Evolutionary conservation across 441 rosid genomes (phyloP).

Genomic region (Croton laevigatus): DNA sequence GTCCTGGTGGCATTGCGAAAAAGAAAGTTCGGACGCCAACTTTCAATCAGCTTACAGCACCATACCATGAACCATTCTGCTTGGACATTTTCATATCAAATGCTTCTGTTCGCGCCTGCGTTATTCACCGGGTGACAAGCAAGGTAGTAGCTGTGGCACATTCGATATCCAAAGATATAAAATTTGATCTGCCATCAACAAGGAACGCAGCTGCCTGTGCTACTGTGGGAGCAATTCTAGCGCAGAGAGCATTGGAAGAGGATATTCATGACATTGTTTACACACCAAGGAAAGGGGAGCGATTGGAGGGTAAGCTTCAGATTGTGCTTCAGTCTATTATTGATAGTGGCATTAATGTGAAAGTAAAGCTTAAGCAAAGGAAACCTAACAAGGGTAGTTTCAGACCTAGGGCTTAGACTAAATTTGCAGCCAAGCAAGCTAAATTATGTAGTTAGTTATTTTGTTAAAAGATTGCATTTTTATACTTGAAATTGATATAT

Average conservation of each 20-base stretch:
- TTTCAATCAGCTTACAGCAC: constrained; percentile 83
- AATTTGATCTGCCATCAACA: constrained; percentile 68
- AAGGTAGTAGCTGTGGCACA: constrained; percentile 85
- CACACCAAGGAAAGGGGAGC: constrained; percentile 82
- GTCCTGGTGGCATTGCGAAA: constrained; percentile 25
- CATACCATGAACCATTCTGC: constrained; percentile 84
- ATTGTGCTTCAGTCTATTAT: constrained; percentile 69
- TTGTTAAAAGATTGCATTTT: not conserved
- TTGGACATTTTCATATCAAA: constrained; percentile 76
- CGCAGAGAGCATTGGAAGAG: constrained; percentile 73
- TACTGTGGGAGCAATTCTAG: constrained; percentile 66
- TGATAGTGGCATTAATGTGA: constrained; percentile 69
- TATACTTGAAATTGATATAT: not conserved
- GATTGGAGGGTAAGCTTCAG: constrained; percentile 71
- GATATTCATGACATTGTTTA: constrained; percentile 70
- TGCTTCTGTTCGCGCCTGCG: constrained; percentile 81
- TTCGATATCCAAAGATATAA: constrained; percentile 83
- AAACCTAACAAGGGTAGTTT: constrained; percentile 31
- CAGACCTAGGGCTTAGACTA: constrained; percentile 8
- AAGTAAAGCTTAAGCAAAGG: constrained; percentile 81
- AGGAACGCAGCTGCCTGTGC: constrained; percentile 62
- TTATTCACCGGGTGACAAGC: constrained; percentile 79
- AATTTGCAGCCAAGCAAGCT: not conserved
- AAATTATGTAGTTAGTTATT: not conserved
- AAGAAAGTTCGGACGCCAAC: constrained; percentile 69